phyloP scores from a whole-genome alignment of 1,139 yeast genomes.

The Chernovozyma aurita region DNA sequence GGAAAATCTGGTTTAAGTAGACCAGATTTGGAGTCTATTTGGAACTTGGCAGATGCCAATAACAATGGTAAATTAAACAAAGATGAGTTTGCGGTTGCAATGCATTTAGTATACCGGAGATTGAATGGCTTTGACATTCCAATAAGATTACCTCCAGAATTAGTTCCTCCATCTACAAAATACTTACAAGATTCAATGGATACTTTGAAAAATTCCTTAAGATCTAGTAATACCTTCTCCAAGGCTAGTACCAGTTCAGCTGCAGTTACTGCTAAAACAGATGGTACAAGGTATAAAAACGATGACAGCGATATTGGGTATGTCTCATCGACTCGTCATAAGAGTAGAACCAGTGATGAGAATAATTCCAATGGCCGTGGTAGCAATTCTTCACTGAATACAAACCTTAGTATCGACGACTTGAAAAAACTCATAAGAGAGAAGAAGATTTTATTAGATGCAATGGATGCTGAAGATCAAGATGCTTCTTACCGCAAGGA shows the following conservation, averaged over 20 bases:
- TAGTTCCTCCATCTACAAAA: slow-evolving; percentile 77
- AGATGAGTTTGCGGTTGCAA: slow-evolving; percentile 78
- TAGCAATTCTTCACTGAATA: background rate
- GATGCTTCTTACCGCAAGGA: slow-evolving; percentile 26
- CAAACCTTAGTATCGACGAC: slow-evolving; percentile 33
- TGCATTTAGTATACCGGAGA: slow-evolving; percentile 76
- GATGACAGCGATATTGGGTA: slow-evolving; percentile 62
- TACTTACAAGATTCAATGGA: slow-evolving; percentile 45
- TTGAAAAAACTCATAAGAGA: slow-evolving; percentile 63
- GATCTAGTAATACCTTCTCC: slow-evolving; percentile 35
- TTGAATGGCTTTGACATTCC: slow-evolving; percentile 76
- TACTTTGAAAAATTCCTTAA: slow-evolving; percentile 39
- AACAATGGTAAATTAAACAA: slow-evolving; percentile 70
- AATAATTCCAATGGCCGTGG: slow-evolving; percentile 7
- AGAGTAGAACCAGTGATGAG: slow-evolving; percentile 26
- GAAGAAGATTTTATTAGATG: slow-evolving; percentile 64
- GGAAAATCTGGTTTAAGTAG: slow-evolving; percentile 87
- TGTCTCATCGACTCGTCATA: slow-evolving; percentile 63
- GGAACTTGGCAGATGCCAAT: slow-evolving; percentile 76
- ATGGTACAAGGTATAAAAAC: slow-evolving; percentile 64
- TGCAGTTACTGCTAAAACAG: slow-evolving; percentile 25
- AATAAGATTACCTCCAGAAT: slow-evolving; percentile 62
- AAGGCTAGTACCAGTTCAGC: slow-evolving; percentile 6
- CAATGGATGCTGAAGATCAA: slow-evolving; percentile 67
- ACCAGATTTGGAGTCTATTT: slow-evolving; percentile 79